phyloP scores from a whole-genome alignment of 2,329 filamentous ascomycete species.

The Hymenoscyphus infarciens region DNA sequence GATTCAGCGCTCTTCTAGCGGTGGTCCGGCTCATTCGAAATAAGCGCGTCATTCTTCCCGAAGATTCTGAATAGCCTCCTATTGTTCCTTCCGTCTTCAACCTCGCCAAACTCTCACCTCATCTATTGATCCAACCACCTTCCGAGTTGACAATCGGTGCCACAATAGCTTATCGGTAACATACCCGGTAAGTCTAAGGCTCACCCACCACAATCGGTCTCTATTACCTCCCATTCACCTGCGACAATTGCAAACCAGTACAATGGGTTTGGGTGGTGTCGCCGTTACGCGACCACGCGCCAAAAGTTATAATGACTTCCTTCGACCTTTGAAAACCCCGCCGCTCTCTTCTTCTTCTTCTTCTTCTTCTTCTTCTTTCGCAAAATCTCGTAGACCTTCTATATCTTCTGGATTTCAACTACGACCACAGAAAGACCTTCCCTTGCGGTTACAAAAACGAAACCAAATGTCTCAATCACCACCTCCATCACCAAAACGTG shows the following conservation, averaged over 20 bases:
- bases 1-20: neutral
- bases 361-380: neutral
- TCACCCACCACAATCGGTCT: neutral
- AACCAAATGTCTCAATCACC: constrained; percentile 9
- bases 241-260: neutral
- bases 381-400: neutral
- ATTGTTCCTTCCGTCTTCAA: neutral
- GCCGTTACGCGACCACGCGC: neutral
- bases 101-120: constrained; percentile 1
- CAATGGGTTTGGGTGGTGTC: neutral
- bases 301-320: constrained; percentile 7
- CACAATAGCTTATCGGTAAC: neutral
- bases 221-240: neutral
- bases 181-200: neutral
- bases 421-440: constrained; percentile 9
- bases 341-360: neutral
- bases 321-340: neutral
- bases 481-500: constrained; percentile 9
- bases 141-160: neutral
- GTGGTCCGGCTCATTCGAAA: neutral
- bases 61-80: neutral
- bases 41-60: neutral
- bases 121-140: neutral
- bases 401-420: neutral
- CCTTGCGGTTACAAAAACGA: constrained; percentile 7